Conservation (phyloP, 2,329 filamentous ascomycete species). For the Colletotrichum tropicale region DNA sequence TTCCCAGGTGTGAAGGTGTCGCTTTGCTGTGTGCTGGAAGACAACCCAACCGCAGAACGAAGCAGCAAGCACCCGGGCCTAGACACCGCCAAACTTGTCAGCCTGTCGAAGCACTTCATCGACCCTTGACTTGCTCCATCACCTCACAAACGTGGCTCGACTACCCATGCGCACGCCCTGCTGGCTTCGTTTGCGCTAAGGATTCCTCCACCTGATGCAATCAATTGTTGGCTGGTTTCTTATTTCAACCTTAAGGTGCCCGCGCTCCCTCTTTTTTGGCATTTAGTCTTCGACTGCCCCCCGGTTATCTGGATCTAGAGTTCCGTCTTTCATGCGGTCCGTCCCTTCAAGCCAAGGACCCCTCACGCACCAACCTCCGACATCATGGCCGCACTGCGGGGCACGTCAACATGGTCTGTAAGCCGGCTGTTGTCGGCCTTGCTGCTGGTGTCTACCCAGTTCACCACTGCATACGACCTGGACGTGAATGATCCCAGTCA, state of each 20-base stretch:
- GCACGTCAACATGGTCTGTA: constrained; percentile 8
- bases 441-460: constrained; percentile 6
- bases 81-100: neutral
- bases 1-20: neutral
- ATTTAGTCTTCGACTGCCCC: neutral
- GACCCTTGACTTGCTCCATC: neutral
- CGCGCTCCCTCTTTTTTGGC: neutral
- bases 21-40: neutral
- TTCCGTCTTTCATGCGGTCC: constrained; percentile 1
- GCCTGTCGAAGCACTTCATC: neutral
- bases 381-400: constrained; percentile 20
- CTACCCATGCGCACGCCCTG: constrained; percentile 7
- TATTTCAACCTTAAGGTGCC: neutral
- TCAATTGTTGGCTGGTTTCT: neutral
- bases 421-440: constrained; percentile 7
- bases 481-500: constrained; percentile 40
- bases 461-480: constrained; percentile 37
- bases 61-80: neutral
- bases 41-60: neutral
- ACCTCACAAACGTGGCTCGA: constrained; percentile 8
- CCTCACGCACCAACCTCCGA: neutral
- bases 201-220: neutral
- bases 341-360: neutral
- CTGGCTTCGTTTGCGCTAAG: neutral
- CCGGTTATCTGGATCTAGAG: neutral